Conservation (phyloP, 176 grass and related monocot genomes). For the Rhipidocladum racemiflorum region DNA sequence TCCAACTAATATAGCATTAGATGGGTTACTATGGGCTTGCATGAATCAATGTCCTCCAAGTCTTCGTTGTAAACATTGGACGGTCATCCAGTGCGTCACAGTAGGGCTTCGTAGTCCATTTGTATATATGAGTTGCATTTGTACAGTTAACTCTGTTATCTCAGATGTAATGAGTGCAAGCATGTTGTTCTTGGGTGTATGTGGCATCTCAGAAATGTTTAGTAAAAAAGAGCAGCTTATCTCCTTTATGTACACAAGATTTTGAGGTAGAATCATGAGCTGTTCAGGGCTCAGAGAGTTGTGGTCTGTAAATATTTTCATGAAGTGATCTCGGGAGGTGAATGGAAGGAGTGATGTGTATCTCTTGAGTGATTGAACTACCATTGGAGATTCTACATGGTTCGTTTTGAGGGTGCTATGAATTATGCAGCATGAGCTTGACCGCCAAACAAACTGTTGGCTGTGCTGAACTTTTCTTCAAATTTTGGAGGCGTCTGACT, state of each 20-base stretch:
- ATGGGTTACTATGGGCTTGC: conserved; percentile 17
- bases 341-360: not conserved
- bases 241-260: not conserved
- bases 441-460: not conserved
- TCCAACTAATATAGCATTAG: conserved; percentile 42
- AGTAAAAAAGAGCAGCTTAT: not conserved
- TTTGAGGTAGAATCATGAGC: not conserved
- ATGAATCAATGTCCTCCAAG: not conserved
- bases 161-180: not conserved
- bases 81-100: conserved; percentile 24
- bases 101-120: conserved; percentile 9
- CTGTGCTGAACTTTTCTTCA: not conserved
- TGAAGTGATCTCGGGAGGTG: not conserved
- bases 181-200: conserved; percentile 14
- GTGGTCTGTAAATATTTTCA: not conserved
- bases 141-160: conserved; percentile 24
- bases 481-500: not conserved
- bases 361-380: not conserved
- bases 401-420: not conserved
- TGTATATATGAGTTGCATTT: conserved; percentile 41
- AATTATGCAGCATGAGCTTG: not conserved
- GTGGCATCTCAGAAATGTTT: not conserved
- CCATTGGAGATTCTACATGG: not conserved
- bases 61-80: conserved; percentile 28
- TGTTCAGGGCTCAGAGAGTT: not conserved